phyloP scores from a whole-genome alignment of 2,329 filamentous ascomycete genomes.

The Plenodomus tracheiphilus region DNA sequence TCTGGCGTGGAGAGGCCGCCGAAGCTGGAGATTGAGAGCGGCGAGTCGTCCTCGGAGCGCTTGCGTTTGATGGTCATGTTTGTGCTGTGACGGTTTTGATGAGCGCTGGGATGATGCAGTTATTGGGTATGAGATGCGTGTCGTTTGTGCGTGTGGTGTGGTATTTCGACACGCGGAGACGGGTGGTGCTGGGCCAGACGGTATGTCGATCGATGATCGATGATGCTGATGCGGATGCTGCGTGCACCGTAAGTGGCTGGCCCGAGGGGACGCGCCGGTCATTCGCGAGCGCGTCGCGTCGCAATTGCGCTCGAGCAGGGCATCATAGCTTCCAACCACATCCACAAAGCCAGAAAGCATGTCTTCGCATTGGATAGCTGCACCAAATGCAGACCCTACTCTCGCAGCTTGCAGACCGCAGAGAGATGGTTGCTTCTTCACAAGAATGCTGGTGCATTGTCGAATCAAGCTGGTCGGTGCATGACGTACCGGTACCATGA shows the following conservation, averaged over 20 bases:
- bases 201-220: slow-evolving; percentile 1
- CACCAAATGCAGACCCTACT: no score
- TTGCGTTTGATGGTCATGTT: slow-evolving; percentile 63
- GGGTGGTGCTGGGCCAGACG: neutral
- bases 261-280: slow-evolving; percentile 11
- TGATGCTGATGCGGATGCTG: slow-evolving; percentile 9
- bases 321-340: neutral
- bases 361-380: no score
- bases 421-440: no score
- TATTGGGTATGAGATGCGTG: neutral
- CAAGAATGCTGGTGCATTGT: no score
- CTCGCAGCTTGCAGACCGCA: no score
- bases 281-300: slow-evolving; percentile 15
- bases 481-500: no score
- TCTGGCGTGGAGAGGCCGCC: slow-evolving; percentile 35
- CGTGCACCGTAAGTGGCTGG: slow-evolving; percentile 24
- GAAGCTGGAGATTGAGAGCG: slow-evolving; percentile 48
- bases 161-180: slow-evolving; percentile 3
- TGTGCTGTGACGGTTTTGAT: slow-evolving; percentile 1
- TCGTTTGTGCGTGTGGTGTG: slow-evolving; percentile 1
- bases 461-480: no score
- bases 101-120: neutral
- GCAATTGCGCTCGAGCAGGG: neutral
- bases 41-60: slow-evolving; percentile 54
- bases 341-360: no score